A percentile compares a stretch with the other conserved stretches of the same genome.
Conservation (phyloP, 306 rosid genomes). For the Cucurbita pepo region DNA sequence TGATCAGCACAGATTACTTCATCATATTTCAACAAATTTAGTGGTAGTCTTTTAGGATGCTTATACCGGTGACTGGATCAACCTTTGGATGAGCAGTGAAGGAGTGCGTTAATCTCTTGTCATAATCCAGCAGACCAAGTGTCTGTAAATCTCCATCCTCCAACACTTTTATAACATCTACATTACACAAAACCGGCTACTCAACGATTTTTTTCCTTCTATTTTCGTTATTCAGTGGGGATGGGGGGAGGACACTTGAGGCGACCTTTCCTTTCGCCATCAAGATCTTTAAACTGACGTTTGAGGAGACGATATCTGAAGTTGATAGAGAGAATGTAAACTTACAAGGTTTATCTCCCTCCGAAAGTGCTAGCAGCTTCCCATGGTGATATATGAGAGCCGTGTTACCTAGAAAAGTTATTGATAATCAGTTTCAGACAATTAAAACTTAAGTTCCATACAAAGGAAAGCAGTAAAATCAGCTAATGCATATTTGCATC, state of each 20-base stretch:
- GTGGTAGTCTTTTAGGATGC: conserved; percentile 9
- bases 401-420: conserved; percentile 49
- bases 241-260: background rate
- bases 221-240: background rate
- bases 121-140: conserved; percentile 80
- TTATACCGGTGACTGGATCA: conserved; percentile 79
- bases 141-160: conserved; percentile 98
- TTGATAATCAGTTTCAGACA: conserved; percentile 12
- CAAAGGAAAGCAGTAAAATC: background rate
- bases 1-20: conserved; percentile 7
- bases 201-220: background rate
- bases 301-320: background rate
- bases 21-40: conserved; percentile 5
- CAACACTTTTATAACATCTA: conserved; percentile 78
- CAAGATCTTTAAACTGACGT: background rate
- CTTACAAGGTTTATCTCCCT: conserved; percentile 94
- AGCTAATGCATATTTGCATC: background rate
- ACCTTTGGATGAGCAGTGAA: conserved; percentile 99
- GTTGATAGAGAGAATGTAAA: conserved; percentile 4
- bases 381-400: conserved; percentile 88
- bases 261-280: background rate
- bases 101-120: conserved; percentile 76
- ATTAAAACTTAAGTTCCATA: background rate
- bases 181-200: background rate
- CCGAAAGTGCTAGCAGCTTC: conserved; percentile 82